phyloP scores from a whole-genome alignment of 192 early-diverging fungal genomes.

The Allomyces javanicus region DNA sequence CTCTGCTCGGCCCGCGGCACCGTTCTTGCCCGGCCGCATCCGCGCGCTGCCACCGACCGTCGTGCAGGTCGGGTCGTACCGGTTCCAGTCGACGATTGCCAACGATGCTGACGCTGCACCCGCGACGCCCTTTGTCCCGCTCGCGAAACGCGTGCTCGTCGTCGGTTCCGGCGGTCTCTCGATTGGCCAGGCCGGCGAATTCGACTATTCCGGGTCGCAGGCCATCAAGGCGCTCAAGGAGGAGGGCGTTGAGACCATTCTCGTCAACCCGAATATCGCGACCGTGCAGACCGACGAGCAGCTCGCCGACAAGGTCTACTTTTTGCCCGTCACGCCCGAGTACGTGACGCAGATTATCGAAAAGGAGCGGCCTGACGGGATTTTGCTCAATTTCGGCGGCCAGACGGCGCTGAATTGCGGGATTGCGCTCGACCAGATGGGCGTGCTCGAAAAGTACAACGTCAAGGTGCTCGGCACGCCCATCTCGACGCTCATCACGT shows the following conservation, averaged over 20 bases:
- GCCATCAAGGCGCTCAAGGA: slow-evolving; percentile 95
- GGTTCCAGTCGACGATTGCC: no score
- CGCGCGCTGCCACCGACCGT: no score
- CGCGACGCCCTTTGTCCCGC: neutral
- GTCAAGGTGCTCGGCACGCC: slow-evolving; percentile 93
- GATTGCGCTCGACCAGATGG: slow-evolving; percentile 65
- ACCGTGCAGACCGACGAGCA: slow-evolving; percentile 91
- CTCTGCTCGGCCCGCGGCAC: no score
- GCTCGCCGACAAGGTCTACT: slow-evolving; percentile 87
- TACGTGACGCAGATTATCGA: slow-evolving; percentile 82
- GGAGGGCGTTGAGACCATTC: slow-evolving; percentile 72
- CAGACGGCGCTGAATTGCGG: slow-evolving; percentile 93
- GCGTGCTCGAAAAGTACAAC: slow-evolving; percentile 52
- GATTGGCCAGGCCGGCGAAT: slow-evolving; percentile 79
- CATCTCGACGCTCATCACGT: slow-evolving; percentile 72
- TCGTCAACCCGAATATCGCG: slow-evolving; percentile 99
- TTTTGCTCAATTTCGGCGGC: slow-evolving; percentile 88
- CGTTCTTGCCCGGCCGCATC: no score
- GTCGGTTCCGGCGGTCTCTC: slow-evolving; percentile 87
- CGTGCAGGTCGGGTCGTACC: no score
- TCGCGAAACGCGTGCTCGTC: slow-evolving; percentile 39
- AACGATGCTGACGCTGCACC: no score
- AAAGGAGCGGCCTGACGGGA: slow-evolving; percentile 85
- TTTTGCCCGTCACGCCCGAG: slow-evolving; percentile 81
- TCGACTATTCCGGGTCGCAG: slow-evolving; percentile 45